Percentiles rank a stretch among this genome's conserved stretches.
phyloP scores from a whole-genome alignment of 805 yeast genomes.

The Saturnispora saitoi region DNA sequence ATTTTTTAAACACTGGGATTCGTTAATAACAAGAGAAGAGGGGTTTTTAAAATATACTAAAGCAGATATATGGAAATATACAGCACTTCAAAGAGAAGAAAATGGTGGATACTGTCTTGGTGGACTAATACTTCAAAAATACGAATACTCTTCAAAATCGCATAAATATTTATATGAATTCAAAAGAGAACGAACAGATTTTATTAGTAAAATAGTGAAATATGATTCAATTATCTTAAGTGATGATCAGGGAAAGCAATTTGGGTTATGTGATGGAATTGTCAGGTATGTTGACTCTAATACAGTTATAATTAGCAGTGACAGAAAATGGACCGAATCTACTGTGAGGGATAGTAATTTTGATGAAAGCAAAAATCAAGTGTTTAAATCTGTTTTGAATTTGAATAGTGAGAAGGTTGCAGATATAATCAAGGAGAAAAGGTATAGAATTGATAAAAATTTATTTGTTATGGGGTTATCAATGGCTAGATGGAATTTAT shows the following conservation, averaged over 20 bases:
- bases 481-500: constrained; percentile 64
- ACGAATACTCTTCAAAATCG: constrained; percentile 13
- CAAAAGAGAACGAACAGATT: constrained; percentile 27
- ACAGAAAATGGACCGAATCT: constrained; percentile 40
- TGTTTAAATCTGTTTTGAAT: constrained; percentile 39
- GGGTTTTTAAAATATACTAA: constrained; percentile 41
- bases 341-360: constrained; percentile 35
- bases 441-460: constrained; percentile 72
- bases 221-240: constrained; percentile 67
- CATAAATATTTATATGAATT: constrained; percentile 40
- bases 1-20: constrained; percentile 70
- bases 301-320: constrained; percentile 41
- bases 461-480: constrained; percentile 69
- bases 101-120: constrained; percentile 53
- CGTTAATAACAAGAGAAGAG: constrained; percentile 66
- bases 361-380: constrained; percentile 37
- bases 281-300: constrained; percentile 38
- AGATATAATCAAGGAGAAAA: constrained; percentile 9
- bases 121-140: constrained; percentile 34
- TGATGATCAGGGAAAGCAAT: constrained; percentile 53
- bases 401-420: background rate
- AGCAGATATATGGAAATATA: constrained; percentile 61
- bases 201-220: constrained; percentile 39
- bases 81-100: constrained; percentile 51
- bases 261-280: constrained; percentile 59